These are phyloP conservation scores for Colletotrichum lupini DNA, from an alignment of 2,329 filamentous ascomycete genomes.

Conservation along the genomic window DNA sequence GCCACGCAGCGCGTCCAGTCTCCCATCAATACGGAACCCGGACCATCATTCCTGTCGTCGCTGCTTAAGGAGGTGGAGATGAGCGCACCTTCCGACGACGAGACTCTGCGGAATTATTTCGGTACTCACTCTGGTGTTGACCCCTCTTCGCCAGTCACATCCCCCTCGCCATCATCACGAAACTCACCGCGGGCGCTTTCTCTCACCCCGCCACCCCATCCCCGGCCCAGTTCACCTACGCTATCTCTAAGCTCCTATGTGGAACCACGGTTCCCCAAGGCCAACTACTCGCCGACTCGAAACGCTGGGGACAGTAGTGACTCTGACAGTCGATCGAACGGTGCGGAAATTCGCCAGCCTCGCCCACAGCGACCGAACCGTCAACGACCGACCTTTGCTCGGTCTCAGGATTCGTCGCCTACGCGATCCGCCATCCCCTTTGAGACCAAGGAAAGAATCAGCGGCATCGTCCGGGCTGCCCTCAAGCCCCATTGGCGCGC, in stretches of 20 bases:
- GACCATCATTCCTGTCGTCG: constrained; percentile 87
- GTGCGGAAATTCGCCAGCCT: constrained; percentile 63
- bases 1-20: constrained; percentile 12
- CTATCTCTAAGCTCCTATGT: constrained; percentile 77
- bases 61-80: constrained; percentile 88
- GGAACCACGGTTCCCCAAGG: constrained; percentile 78
- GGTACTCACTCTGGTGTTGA: constrained; percentile 42
- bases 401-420: constrained; percentile 76
- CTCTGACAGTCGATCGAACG: constrained; percentile 49
- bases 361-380: constrained; percentile 60
- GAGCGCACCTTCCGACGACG: constrained; percentile 68
- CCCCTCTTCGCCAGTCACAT: constrained; percentile 73
- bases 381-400: constrained; percentile 50
- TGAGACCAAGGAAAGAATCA: constrained; percentile 88
- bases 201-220: constrained; percentile 75
- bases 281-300: constrained; percentile 76
- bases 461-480: constrained; percentile 85
- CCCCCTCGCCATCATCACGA: constrained; percentile 71
- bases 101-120: constrained; percentile 56
- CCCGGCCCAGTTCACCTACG: constrained; percentile 73
- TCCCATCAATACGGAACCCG: constrained; percentile 46
- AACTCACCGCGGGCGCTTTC: constrained; percentile 76
- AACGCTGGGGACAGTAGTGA: constrained; percentile 58
- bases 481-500: constrained; percentile 86
- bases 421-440: constrained; percentile 74